A percentile compares a stretch with the other conserved stretches of the same genome.
Evolutionary conservation across 441 rosid genomes (phyloP).

Genomic region (Syzygium syzygioides): DNA sequence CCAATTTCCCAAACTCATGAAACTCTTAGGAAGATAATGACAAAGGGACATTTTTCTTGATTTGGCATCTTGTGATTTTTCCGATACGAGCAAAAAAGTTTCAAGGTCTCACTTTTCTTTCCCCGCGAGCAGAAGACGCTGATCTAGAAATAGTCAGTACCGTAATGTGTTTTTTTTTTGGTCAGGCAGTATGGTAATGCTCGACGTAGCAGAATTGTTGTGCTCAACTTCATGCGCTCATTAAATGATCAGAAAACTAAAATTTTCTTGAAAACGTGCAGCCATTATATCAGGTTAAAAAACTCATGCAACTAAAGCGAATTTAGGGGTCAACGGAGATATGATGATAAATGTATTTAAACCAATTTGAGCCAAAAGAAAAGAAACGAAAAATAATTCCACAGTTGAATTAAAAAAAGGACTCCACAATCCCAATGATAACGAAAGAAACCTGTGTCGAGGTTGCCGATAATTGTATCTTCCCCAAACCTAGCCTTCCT

Average conservation of each 20-base stretch:
- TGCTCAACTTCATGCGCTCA: not conserved
- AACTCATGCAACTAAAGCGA: not conserved
- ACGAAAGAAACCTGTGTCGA: not conserved
- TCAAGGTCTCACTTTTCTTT: not conserved
- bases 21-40: not conserved
- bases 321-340: not conserved
- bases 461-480: conserved; percentile 5
- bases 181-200: not conserved
- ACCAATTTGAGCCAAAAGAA: not conserved
- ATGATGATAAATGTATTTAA: not conserved
- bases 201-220: not conserved
- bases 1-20: not conserved
- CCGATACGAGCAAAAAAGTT: not conserved
- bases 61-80: not conserved
- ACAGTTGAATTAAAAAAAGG: not conserved
- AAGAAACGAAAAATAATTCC: not conserved
- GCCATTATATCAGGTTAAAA: not conserved
- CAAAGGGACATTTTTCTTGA: not conserved
- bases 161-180: not conserved
- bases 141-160: not conserved
- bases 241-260: not conserved
- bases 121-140: not conserved
- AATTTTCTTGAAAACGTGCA: not conserved
- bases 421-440: not conserved
- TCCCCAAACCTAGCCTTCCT: not conserved